Evolutionary conservation across 2,329 filamentous ascomycete genomes (phyloP), one percentile per base, ranked within the genome.

Genomic region (Xylaria sp.): DNA sequence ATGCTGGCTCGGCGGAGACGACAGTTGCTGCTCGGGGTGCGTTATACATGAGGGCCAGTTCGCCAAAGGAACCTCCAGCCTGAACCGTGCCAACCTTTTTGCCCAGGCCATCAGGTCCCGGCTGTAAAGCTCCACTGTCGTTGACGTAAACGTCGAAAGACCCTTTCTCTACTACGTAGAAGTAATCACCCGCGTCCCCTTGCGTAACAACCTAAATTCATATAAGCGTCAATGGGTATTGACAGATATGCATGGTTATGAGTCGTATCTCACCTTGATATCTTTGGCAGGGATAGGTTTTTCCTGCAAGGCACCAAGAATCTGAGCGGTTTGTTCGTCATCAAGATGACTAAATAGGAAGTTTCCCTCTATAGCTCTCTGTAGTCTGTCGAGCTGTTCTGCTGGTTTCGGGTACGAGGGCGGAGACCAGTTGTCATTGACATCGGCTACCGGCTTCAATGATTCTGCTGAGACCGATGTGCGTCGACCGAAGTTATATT

Each of bases 11-110:
- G 13, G 91, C 90, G 37, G 93, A 97, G 70, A 97, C 88, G 69
- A 99, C 93, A 0, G 96, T 98, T 3, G 96, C 96, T 51, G 96
- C 96, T 78, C 96, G 93, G 31, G 96, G 96, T 25, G 96, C 94
- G 78, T 98, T 98, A 84, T 99, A 98, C 96, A 99, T 98, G 76
- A 99, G 86, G 13, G 96, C 96, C 66, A 99, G 87, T 83, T 99
- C 96, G 76, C 96, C 96, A 81, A 99, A 99, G 3, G 94, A 97
- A 70, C 94, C 94, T 59, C 96, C 96, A 3, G 94, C 89, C 54
- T 93, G 91, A 67, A 97, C 97, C 46, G 87, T 90, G 75, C 90
- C 90, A 34, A 98, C 95, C 76, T 94, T 92, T 69, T 87, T 86
- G 59, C 96, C 96, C 82, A 98, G 87, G 12, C 95, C 96, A 56